Base-by-base conservation (phyloP, 768 basidiomycete genomes). In the Tephrocybe sp. region DNA sequence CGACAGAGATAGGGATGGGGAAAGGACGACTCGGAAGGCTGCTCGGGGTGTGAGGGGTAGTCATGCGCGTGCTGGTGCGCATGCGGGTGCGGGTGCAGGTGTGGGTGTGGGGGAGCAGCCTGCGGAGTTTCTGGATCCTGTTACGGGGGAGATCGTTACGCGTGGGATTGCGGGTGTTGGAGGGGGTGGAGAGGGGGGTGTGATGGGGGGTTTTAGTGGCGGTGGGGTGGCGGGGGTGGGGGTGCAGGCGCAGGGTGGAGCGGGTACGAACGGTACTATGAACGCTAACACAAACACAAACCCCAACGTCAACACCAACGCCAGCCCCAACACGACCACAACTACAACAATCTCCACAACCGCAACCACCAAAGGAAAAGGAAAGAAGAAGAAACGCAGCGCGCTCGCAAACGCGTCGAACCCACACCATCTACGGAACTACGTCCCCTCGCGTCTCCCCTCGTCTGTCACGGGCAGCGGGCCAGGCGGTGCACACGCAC, bases 391-490 rank as follows among this genome's bases (percentile, higher is more conserved):
- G 83, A 98, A 97, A 72, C 81, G 92, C 43, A 87, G 87, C 43
- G 87, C 87, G 4, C 75, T 92, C 30, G 92, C 93, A 39, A 96
- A 97, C 65, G 92, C 92, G 39, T 89, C 90, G 46, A 97, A 98
- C 64, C 94, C 92, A 3, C 96, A 98, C 69, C 95, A 97, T 71
- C 77, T 95, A 51, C 79, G 88, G 63, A 98, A 98, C 72, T 98
- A 94, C 70, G 83, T 94, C 39, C 91, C 92, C 13, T 93, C 92
- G 39, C 78, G 91, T 13, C 70, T 92, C 46, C 85, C 91, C 3
- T 66, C 75, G 59, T 70, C 78, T 10, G 60, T 50, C 22, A 67
- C 67, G 43, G 60, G 65, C 33, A 20, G 12, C n/a, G 5, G 9
- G 38, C 36, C 9, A 40, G 71, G 65, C 62, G 65, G 68, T n/a